phyloP scores from a whole-genome alignment of 2,329 filamentous ascomycete species.

The Colletotrichum limetticola region DNA sequence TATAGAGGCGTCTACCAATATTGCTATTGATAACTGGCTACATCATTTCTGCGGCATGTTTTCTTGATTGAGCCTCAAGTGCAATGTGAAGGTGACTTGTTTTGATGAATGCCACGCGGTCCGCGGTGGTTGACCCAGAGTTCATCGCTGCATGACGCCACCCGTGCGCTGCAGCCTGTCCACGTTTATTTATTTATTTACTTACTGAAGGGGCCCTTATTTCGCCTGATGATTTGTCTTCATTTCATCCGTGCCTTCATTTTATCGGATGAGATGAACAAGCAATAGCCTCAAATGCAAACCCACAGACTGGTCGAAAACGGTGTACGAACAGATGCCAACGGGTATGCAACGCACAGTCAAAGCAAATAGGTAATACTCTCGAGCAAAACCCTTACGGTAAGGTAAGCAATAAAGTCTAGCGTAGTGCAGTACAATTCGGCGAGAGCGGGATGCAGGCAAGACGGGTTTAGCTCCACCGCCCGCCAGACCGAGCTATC shows the following conservation, averaged over 20 bases:
- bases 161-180: conserved; percentile 23
- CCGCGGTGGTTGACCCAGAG: conserved; percentile 9
- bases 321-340: not conserved
- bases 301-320: not conserved
- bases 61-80: not conserved
- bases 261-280: conserved; percentile 4
- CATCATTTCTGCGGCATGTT: not conserved
- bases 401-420: not conserved
- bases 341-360: not conserved
- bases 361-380: not conserved
- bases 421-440: no score
- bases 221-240: not conserved
- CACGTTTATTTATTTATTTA: not conserved
- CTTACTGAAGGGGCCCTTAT: not conserved
- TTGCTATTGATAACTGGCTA: conserved; percentile 8
- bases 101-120: not conserved
- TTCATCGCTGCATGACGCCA: not conserved
- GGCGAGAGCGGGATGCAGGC: not conserved
- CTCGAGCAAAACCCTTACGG: not conserved
- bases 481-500: conserved; percentile 1
- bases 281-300: not conserved
- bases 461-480: not conserved
- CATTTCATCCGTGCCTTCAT: not conserved
- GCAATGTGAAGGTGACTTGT: not conserved
- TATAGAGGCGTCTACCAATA: conserved; percentile 7